Percentiles rank a stretch among this genome's conserved stretches.
Conservation (phyloP, 768 basidiomycete species). For the Agaricus blazei region DNA sequence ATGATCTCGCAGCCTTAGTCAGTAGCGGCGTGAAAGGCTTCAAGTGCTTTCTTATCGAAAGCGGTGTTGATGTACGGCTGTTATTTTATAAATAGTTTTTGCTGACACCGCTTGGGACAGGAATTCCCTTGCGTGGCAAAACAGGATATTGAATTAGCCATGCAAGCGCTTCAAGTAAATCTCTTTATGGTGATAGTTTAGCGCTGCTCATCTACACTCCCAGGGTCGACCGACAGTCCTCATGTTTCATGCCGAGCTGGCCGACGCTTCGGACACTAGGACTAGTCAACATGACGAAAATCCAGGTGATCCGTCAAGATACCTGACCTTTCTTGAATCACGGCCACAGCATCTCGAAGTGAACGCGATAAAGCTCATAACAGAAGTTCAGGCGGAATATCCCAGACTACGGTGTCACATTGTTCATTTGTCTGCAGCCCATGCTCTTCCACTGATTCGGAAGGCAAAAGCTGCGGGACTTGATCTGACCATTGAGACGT, state of each 20-base stretch:
- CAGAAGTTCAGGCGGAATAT: conserved; percentile 52
- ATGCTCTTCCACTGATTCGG: conserved; percentile 72
- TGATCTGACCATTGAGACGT: conserved; percentile 90
- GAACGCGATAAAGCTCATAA: conserved; percentile 77
- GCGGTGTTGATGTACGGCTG: conserved; percentile 84
- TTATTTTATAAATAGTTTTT: neutral
- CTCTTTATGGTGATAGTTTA: conserved; percentile 11
- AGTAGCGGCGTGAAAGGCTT: conserved; percentile 87
- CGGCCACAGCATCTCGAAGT: conserved; percentile 78
- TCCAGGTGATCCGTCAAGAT: conserved; percentile 42
- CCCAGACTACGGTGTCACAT: conserved; percentile 83
- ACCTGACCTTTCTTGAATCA: conserved; percentile 81
- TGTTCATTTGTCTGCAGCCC: conserved; percentile 88
- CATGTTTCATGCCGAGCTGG: conserved; percentile 92
- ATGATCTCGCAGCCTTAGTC: conserved; percentile 70
- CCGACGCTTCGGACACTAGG: conserved; percentile 11
- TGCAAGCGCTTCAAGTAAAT: conserved; percentile 68
- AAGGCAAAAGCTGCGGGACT: conserved; percentile 59
- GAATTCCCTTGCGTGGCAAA: conserved; percentile 90
- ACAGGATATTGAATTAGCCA: conserved; percentile 59
- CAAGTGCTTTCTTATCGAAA: conserved; percentile 95
- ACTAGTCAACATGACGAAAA: conserved; percentile 2
- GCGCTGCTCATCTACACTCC: conserved; percentile 1
- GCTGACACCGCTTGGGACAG: conserved; percentile 32
- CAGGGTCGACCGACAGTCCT: conserved; percentile 69